Conservation (phyloP, 192 early-diverging fungal species). For the Coemansia sp. region DNA sequence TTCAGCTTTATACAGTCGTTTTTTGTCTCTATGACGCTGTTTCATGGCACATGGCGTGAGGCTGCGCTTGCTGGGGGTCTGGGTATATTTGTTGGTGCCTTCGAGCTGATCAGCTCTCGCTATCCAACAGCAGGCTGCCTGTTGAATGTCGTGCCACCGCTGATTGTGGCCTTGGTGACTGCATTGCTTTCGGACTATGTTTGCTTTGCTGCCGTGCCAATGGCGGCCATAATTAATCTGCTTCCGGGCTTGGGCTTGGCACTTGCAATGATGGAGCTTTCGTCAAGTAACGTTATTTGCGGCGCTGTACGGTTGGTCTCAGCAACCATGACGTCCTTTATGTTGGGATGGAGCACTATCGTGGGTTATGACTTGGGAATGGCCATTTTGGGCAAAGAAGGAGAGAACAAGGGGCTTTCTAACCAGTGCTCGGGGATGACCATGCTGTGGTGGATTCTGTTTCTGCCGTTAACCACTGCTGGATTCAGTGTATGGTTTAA, state of each 20-base stretch:
- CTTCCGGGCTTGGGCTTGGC: conserved; percentile 73
- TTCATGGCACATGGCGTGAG: conserved; percentile 62
- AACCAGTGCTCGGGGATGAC: conserved; percentile 17
- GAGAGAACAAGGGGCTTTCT: conserved; percentile 5
- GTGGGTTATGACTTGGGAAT: conserved; percentile 58
- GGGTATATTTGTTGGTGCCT: conserved; percentile 53
- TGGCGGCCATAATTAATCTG: conserved; percentile 60
- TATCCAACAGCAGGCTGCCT: conserved; percentile 54
- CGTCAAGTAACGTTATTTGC: conserved; percentile 77
- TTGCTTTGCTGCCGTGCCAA: conserved; percentile 57
- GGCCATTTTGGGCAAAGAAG: conserved; percentile 49
- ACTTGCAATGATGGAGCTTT: conserved; percentile 74
- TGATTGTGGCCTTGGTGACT: conserved; percentile 57
- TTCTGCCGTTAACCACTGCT: conserved; percentile 54
- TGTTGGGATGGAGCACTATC: conserved; percentile 64
- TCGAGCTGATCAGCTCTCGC: conserved; percentile 56
- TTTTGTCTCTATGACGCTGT: conserved; percentile 59
- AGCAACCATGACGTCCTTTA: conserved; percentile 72
- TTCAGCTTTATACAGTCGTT: conserved; percentile 56
- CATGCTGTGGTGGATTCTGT: conserved; percentile 53
- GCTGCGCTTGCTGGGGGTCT: conserved; percentile 49
- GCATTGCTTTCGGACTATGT: conserved; percentile 55
- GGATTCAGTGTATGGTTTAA: conserved; percentile 57
- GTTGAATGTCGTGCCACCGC: conserved; percentile 58
- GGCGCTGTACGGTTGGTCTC: conserved; percentile 75